Percentiles rank a stretch among this genome's conserved stretches.
Conservation (phyloP, 2,329 filamentous ascomycete species). For the Sphaerulina musiva region DNA sequence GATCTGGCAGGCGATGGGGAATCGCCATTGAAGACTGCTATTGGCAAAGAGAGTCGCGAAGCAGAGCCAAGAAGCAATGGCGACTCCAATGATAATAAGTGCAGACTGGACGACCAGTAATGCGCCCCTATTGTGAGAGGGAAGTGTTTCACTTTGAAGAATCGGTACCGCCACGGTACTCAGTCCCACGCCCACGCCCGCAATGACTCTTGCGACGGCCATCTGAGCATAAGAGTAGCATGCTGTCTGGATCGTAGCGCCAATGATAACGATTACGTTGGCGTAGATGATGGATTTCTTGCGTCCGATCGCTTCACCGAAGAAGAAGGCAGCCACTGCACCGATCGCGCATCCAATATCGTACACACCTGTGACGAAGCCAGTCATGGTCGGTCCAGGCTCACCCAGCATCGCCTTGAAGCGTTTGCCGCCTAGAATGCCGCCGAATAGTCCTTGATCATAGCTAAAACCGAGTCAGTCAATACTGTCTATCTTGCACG, state of each 20-base stretch:
- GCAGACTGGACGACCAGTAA: slow-evolving; percentile 27
- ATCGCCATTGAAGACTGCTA: slow-evolving; percentile 27
- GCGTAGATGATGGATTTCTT: slow-evolving; percentile 26
- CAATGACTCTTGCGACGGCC: slow-evolving; percentile 25
- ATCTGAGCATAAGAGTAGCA: slow-evolving; percentile 26
- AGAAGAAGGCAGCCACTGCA: slow-evolving; percentile 26
- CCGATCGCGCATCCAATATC: slow-evolving; percentile 28
- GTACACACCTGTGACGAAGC: slow-evolving; percentile 27
- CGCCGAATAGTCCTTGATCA: slow-evolving; percentile 30
- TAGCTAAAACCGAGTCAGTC: slow-evolving; percentile 7
- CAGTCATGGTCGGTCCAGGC: slow-evolving; percentile 24
- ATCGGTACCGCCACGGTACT: slow-evolving; percentile 29
- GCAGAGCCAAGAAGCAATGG: slow-evolving; percentile 28
- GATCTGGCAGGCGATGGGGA: slow-evolving; percentile 29
- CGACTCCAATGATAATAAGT: slow-evolving; percentile 29
- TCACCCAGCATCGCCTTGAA: slow-evolving; percentile 29
- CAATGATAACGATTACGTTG: slow-evolving; percentile 27
- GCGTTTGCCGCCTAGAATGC: slow-evolving; percentile 26
- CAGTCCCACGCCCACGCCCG: slow-evolving; percentile 27
- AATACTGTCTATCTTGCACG: not conserved
- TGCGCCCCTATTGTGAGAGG: slow-evolving; percentile 28
- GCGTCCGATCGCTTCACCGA: slow-evolving; percentile 24
- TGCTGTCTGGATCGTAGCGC: slow-evolving; percentile 24
- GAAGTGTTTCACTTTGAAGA: slow-evolving; percentile 29
- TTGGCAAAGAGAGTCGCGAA: slow-evolving; percentile 27